Base-by-base conservation (phyloP, 164 flowering plant genomes). In the Tetracentron sinense region DNA sequence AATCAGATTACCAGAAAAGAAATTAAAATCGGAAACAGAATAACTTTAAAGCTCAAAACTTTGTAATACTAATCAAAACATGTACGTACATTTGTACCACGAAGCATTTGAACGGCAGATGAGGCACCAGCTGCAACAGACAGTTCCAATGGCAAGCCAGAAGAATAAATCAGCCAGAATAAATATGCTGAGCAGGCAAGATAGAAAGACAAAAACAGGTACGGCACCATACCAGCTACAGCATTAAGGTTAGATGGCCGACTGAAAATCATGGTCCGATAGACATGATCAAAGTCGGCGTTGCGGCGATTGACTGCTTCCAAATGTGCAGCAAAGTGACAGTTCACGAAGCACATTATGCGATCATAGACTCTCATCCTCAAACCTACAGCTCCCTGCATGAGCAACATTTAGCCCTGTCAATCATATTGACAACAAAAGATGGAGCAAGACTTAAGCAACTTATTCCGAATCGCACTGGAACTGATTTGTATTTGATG, bases 281-380 rank as follows among this genome's bases (percentile, higher is more conserved):
- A 92, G 23, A 90, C 81, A 74, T 92, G 95, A 77, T 90, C 96
- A 77, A 92, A 95, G 69, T 95, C 99, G 28, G 96, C 97, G 81
- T 95, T 95, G 0, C 99, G 88, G 0, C 97, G 85, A 68, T 81
- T 87, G 26, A 95, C 95, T 54, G 99, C 99, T 77, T 95, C 99
- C 64, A 95, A 70, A 73, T 95, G 99, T 55, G 99, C 99, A 64
- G 99, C 99, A 75, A 92, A 81, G 75, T 95, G 99, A 72, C 98
- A 95, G 74, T 90, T 92, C 54, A 90, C 91, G 70, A 95, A 92
- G 78, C 98, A 92, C 44, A 95, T 79, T 67, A 80, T 83, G 56
- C 99, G 77, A 62, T 89, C 96, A 75, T 84, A 84, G 20, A 95
- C 89, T 76, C 98, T 85, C 77, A 95, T 81, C 74, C 96, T 85